phyloP scores from a whole-genome alignment of 305 asterid genomes.

The Fraxinus dipetala region DNA sequence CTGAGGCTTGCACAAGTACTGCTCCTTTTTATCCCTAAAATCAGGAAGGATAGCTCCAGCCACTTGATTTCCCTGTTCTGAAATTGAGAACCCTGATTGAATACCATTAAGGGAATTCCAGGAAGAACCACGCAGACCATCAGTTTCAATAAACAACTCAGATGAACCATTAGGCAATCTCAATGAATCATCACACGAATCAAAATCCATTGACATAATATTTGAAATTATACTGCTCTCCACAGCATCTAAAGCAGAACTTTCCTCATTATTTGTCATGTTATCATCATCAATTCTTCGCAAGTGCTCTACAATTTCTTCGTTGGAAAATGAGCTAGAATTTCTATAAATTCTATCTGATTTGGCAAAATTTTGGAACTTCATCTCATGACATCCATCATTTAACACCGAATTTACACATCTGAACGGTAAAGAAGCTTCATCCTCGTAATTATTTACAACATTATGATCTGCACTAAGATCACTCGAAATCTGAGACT shows the following conservation, averaged over 20 bases:
- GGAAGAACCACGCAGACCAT: slow-evolving; percentile 57
- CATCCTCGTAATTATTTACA: slow-evolving; percentile 55
- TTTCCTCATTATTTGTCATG: slow-evolving; percentile 44
- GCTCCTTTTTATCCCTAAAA: slow-evolving; percentile 55
- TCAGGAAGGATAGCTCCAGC: slow-evolving; percentile 49
- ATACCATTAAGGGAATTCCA: slow-evolving; percentile 66
- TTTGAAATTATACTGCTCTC: slow-evolving; percentile 77
- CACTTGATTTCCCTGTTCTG: slow-evolving; percentile 49
- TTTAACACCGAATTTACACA: slow-evolving; percentile 55
- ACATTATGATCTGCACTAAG: slow-evolving; percentile 37
- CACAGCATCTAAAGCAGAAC: slow-evolving; percentile 53
- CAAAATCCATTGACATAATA: slow-evolving; percentile 78
- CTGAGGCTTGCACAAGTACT: slow-evolving; percentile 53
- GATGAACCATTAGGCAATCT: slow-evolving; percentile 48
- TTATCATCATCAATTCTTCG: slow-evolving; percentile 70
- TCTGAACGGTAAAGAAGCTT: slow-evolving; percentile 55
- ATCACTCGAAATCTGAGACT: slow-evolving; percentile 45
- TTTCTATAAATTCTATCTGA: slow-evolving; percentile 74
- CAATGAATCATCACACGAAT: slow-evolving; percentile 62
- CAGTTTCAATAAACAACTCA: slow-evolving; percentile 53
- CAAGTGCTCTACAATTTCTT: slow-evolving; percentile 91
- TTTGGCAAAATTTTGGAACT: slow-evolving; percentile 76
- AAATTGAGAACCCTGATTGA: slow-evolving; percentile 54
- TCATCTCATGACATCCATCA: slow-evolving; percentile 66
- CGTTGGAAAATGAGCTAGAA: slow-evolving; percentile 84